Base-by-base conservation (phyloP, 805 yeast genomes). In the Starmerella powellii region DNA sequence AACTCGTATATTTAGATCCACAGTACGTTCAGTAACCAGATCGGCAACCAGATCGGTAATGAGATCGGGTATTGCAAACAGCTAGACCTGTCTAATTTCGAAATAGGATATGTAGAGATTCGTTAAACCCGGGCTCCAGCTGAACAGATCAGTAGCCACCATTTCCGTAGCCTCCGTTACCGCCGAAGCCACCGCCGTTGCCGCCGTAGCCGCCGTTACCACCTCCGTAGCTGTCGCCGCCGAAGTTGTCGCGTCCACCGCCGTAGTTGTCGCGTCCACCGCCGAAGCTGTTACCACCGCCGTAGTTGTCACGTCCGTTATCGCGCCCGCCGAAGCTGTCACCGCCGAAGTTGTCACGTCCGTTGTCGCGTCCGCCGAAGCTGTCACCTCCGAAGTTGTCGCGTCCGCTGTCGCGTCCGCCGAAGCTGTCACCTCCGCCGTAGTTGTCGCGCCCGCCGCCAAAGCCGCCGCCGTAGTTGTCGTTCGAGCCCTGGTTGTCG, bases 261-360 rank as follows among this genome's bases (percentile, higher is more conserved):
- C 40, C 42, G 42, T 32, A 30, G 42, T 27, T 35, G 37, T 17
- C 35, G 15, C 28, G 20, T 23, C 44, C 39, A 27, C 44, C 37
- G 3, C 27, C 33, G 30, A 16, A 4, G 29, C 11, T 10, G 29
- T 21, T 15, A 15, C 23, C 16, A 19, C 26, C 36, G 24, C 19
- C 13, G 30, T 6, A 12, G 32, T 32, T 18, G 28, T 18, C 18
- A 23, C 18, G 20, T 26, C 12, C 10, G 41, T 26, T 36, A 20
- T 37, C 31, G 30, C 15, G 17, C 11, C 37, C 31, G 17, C 33
- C 31, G 37, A 11, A 30, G 37, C 13, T 15, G 31, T 36, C 26
- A 16, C 33, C 12, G 35, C 34, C 34, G 42, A 8, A 32, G 40
- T 40, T 40, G 21, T 36, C 36, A 31, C 35, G 30, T 21, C 47